These are phyloP conservation scores for Dalbergia oliveri DNA, from an alignment of 306 rosid genomes.

Conservation along the genomic window DNA sequence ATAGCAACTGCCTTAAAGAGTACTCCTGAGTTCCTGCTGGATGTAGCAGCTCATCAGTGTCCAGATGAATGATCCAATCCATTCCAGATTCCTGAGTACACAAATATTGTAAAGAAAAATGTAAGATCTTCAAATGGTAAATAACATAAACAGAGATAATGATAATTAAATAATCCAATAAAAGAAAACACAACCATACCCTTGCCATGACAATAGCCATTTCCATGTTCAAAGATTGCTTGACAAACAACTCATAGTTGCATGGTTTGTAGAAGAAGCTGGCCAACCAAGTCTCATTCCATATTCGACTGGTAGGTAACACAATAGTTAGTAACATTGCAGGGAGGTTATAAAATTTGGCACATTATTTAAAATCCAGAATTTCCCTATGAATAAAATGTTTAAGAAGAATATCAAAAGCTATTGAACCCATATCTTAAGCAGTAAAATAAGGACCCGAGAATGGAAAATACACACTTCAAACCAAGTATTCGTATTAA, in stretches of 20 bases:
- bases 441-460: conserved; percentile 25
- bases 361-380: conserved; percentile 18
- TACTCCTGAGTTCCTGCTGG: conserved; percentile 82
- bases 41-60: conserved; percentile 87
- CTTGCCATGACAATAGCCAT: conserved; percentile 98
- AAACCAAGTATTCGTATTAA: conserved; percentile 5
- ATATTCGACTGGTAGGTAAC: conserved; percentile 74
- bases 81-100: conserved; percentile 72
- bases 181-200: conserved; percentile 64
- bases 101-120: conserved; percentile 28
- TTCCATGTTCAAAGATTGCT: conserved; percentile 97
- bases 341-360: conserved; percentile 13
- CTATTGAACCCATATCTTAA: not conserved
- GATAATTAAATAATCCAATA: conserved; percentile 19
- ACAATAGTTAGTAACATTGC: conserved; percentile 16
- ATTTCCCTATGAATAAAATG: conserved; percentile 19
- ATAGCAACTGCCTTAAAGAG: conserved; percentile 83
- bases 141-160: conserved; percentile 8
- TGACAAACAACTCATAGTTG: conserved; percentile 96
- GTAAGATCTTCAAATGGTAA: conserved; percentile 21
- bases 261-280: conserved; percentile 98
- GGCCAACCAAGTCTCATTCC: conserved; percentile 98
- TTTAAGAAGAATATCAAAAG: conserved; percentile 19
- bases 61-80: conserved; percentile 99
- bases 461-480: conserved; percentile 22